Conservation (phyloP, 2,329 filamentous ascomycete genomes). For the Onygenales sp. region DNA sequence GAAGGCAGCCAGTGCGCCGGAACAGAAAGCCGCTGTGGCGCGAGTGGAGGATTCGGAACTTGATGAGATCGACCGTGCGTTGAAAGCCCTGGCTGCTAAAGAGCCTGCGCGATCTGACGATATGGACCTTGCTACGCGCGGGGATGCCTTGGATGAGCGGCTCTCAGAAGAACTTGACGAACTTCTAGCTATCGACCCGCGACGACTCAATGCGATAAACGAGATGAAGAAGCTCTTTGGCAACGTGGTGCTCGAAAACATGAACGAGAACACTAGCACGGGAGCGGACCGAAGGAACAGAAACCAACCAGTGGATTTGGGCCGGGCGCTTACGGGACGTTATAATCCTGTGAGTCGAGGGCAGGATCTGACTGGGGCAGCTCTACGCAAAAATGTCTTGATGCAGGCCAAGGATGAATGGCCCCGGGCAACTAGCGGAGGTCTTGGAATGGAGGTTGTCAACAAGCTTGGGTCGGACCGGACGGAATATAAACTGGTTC, state of each 20-base stretch:
- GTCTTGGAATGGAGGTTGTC: constrained; percentile 69
- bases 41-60: constrained; percentile 25
- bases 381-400: constrained; percentile 69
- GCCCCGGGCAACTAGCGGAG: constrained; percentile 69
- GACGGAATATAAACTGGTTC: constrained; percentile 67
- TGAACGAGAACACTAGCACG: constrained; percentile 43
- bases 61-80: constrained; percentile 59
- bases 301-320: constrained; percentile 41
- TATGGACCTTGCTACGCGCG: background rate
- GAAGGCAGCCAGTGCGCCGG: constrained; percentile 17
- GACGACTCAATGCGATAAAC: constrained; percentile 74
- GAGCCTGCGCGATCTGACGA: constrained; percentile 11
- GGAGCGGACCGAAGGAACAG: constrained; percentile 44
- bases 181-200: constrained; percentile 54
- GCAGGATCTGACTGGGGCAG: constrained; percentile 59
- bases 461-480: constrained; percentile 48
- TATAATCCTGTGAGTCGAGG: constrained; percentile 47
- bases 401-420: constrained; percentile 81
- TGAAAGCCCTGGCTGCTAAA: constrained; percentile 49
- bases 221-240: constrained; percentile 79
- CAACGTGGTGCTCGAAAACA: constrained; percentile 50
- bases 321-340: constrained; percentile 46
- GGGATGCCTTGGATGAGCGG: background rate
- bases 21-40: constrained; percentile 9
- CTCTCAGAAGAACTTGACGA: constrained; percentile 36